Evolutionary conservation across 2,329 filamentous ascomycete species (phyloP).

Genomic region (Fusarium coffeatum): DNA sequence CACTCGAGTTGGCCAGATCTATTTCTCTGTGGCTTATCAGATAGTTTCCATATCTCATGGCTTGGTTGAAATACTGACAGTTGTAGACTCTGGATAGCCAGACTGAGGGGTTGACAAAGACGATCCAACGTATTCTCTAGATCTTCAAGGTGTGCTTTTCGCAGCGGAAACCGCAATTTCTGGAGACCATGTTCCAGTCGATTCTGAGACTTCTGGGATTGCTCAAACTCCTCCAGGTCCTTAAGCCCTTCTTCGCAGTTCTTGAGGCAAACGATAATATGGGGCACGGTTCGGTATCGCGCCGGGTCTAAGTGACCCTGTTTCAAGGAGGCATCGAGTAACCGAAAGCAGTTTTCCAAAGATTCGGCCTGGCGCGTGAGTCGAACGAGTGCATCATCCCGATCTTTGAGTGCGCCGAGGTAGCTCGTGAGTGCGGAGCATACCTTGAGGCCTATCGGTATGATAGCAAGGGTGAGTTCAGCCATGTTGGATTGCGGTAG

Average conservation of each 20-base stretch:
- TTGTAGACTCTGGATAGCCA: not conserved
- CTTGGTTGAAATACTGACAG: not conserved
- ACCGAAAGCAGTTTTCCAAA: not conserved
- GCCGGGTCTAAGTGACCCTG: not conserved
- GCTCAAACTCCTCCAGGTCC: not conserved
- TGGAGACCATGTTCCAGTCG: not conserved
- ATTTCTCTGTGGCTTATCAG: not conserved
- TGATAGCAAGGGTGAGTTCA: slow-evolving; percentile 2
- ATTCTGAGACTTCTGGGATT: not conserved
- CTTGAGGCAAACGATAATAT: not conserved
- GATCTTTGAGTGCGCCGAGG: not conserved
- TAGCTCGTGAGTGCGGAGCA: not conserved
- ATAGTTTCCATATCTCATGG: accelerated
- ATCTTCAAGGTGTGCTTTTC: not conserved
- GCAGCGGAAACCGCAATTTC: not conserved
- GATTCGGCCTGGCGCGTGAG: not conserved
- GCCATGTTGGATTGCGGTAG: not conserved
- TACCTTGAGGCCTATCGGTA: not conserved
- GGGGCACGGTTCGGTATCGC: not conserved
- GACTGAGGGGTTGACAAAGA: not conserved
- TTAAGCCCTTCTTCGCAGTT: not conserved
- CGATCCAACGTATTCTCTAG: not conserved
- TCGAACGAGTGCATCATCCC: not conserved
- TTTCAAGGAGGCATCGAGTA: not conserved
- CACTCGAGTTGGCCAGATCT: not conserved